A percentile compares a stretch with the other conserved stretches of the same genome.
phyloP scores from a whole-genome alignment of 139 green algal genomes.

The Pleodorina starrii region DNA sequence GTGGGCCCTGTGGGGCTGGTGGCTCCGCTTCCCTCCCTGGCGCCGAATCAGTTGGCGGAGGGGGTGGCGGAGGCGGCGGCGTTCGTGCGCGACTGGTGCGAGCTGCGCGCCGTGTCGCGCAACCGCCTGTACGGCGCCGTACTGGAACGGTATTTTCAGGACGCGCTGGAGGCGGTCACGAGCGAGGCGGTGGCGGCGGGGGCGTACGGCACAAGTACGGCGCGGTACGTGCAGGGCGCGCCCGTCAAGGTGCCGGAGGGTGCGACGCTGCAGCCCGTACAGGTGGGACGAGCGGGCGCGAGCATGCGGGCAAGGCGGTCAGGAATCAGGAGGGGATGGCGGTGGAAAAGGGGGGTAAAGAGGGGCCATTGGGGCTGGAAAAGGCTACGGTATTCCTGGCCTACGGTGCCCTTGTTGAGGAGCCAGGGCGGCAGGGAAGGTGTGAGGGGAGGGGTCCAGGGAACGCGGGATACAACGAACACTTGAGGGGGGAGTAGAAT shows the following conservation, averaged over 20 bases:
- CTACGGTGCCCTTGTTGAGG: too few relatives aligned
- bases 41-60: conserved; percentile 48
- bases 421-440: too few relatives aligned
- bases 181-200: conserved; percentile 65
- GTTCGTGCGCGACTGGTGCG: conserved; percentile 84
- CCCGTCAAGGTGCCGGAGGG: conserved; percentile 50
- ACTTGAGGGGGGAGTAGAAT: too few relatives aligned
- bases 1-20: conserved; percentile 67
- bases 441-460: too few relatives aligned
- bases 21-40: conserved; percentile 50
- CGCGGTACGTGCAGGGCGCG: conserved; percentile 67
- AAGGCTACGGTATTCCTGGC: too few relatives aligned
- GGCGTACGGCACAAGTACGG: conserved; percentile 73
- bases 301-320: too few relatives aligned
- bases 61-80: conserved; percentile 65
- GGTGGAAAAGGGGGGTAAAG: too few relatives aligned
- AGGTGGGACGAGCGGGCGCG: conserved; percentile 28
- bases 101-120: conserved; percentile 74
- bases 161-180: conserved; percentile 68
- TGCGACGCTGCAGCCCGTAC: conserved; percentile 30
- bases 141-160: conserved; percentile 50
- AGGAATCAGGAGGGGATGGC: too few relatives aligned
- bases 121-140: conserved; percentile 48
- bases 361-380: too few relatives aligned
- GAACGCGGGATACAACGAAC: too few relatives aligned